Conservation (phyloP, 2,329 filamentous ascomycete genomes). For the Cyclaneusma minus region DNA sequence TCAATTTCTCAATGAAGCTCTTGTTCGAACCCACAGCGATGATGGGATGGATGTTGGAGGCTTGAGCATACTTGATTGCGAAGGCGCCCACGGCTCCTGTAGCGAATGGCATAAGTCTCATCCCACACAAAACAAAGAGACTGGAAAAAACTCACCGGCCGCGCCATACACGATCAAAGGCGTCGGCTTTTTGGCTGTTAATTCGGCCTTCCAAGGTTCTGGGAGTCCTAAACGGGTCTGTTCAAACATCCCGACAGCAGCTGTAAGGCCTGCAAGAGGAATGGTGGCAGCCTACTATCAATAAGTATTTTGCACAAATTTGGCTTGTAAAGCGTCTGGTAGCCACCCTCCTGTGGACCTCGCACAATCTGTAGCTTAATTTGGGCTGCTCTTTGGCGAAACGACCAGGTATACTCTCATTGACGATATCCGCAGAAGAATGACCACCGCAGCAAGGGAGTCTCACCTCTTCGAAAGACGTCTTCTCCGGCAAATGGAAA, state of each 20-base stretch:
- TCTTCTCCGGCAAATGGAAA: conserved; percentile 14
- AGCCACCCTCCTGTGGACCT: no score
- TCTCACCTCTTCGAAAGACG: conserved; percentile 11
- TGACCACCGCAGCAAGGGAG: no score
- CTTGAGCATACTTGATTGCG: conserved; percentile 36
- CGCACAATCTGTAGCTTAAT: no score
- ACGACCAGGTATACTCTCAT: no score
- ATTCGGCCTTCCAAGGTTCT: conserved; percentile 22
- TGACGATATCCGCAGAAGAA: no score
- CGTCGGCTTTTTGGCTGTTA: conserved; percentile 12
- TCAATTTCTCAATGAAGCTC: no score
- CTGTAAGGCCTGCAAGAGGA: conserved; percentile 28
- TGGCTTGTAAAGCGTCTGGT: no score
- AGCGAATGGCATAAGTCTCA: no score
- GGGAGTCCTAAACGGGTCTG: conserved; percentile 22
- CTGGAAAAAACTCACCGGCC: conserved; percentile 6
- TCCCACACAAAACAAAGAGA: conserved; percentile 6
- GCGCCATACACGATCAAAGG: conserved; percentile 32
- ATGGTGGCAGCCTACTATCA: conserved; percentile 28
- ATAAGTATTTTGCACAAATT: no score
- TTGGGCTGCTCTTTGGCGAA: no score
- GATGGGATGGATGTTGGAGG: conserved; percentile 42
- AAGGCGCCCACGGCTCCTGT: conserved; percentile 40
- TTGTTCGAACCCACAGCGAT: no score
- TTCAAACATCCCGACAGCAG: conserved; percentile 27